Evolutionary conservation across 2,329 filamentous ascomycete genomes (phyloP).

Genomic region (Amauroascus verrucosus): DNA sequence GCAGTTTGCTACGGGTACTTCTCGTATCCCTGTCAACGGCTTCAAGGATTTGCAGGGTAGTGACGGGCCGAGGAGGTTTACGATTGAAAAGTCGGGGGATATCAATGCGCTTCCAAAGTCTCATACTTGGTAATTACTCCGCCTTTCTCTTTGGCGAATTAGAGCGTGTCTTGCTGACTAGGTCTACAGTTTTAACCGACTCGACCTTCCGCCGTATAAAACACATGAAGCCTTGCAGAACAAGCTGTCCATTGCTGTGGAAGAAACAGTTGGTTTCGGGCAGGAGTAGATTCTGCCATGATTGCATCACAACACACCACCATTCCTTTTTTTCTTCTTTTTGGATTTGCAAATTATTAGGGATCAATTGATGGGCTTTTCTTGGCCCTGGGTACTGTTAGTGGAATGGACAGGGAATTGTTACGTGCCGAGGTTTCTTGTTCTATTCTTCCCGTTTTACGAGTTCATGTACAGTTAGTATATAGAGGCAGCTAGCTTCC

Average conservation of each 20-base stretch:
- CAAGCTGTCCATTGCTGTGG: slow-evolving; percentile 92
- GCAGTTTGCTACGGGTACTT: slow-evolving; percentile 96
- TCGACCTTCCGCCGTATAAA: slow-evolving; percentile 92
- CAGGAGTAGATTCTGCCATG: slow-evolving; percentile 61
- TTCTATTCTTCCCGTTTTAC: neutral
- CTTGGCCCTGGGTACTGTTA: neutral
- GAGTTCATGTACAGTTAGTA: slow-evolving; percentile 14
- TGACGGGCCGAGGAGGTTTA: slow-evolving; percentile 88
- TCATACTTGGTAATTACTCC: slow-evolving; percentile 74
- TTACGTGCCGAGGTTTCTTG: neutral
- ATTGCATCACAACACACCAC: neutral
- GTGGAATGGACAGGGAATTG: slow-evolving; percentile 1
- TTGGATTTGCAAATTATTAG: neutral
- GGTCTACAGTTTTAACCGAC: slow-evolving; percentile 72
- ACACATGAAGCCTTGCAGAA: slow-evolving; percentile 69
- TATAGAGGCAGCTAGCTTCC: slow-evolving; percentile 11
- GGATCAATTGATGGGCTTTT: neutral
- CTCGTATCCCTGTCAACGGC: slow-evolving; percentile 94
- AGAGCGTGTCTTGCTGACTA: neutral
- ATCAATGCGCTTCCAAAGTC: slow-evolving; percentile 85
- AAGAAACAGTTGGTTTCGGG: slow-evolving; percentile 97
- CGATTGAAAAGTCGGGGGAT: slow-evolving; percentile 95
- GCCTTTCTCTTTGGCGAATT: neutral
- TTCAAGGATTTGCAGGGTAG: slow-evolving; percentile 98
- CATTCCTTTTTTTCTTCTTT: neutral